Evolutionary conservation across 352 stramenopile genomes (phyloP).

Genomic region (Peronospora tabacina): DNA sequence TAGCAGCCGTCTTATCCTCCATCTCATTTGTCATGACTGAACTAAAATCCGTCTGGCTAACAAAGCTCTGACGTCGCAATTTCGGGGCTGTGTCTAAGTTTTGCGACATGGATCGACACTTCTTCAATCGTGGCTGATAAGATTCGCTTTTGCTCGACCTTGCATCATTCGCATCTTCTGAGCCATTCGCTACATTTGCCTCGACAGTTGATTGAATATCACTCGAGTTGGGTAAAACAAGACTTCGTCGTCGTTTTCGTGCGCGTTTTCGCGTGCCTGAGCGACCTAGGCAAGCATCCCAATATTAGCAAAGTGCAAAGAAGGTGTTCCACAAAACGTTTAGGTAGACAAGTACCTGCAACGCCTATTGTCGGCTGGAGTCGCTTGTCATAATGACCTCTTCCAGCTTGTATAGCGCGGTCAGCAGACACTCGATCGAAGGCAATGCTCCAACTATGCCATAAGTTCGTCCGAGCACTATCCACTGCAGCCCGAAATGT

Average conservation of each 20-base stretch:
- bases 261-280: conserved; percentile 22
- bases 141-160: conserved; percentile 1
- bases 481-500: conserved; percentile 21
- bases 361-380: neutral
- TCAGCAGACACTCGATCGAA: conserved; percentile 7
- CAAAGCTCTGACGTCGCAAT: conserved; percentile 36
- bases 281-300: conserved; percentile 1
- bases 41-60: conserved; percentile 19
- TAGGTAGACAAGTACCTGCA: conserved; percentile 7
- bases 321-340: neutral
- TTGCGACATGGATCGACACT: conserved; percentile 2
- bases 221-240: conserved; percentile 20
- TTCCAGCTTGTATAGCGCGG: neutral
- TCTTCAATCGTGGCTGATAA: conserved; percentile 8
- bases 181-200: neutral
- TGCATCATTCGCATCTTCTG: conserved; percentile 2
- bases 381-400: neutral
- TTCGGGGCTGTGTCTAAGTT: conserved; percentile 8
- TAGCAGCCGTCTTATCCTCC: conserved; percentile 1
- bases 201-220: conserved; percentile 17
- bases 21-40: neutral
- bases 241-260: conserved; percentile 26
- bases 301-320: conserved; percentile 1
- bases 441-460: conserved; percentile 15
- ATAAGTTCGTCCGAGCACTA: conserved; percentile 19